These are phyloP conservation scores for Suhomyces kunorum DNA, from an alignment of 1,139 yeast species.

Conservation along the genomic window DNA sequence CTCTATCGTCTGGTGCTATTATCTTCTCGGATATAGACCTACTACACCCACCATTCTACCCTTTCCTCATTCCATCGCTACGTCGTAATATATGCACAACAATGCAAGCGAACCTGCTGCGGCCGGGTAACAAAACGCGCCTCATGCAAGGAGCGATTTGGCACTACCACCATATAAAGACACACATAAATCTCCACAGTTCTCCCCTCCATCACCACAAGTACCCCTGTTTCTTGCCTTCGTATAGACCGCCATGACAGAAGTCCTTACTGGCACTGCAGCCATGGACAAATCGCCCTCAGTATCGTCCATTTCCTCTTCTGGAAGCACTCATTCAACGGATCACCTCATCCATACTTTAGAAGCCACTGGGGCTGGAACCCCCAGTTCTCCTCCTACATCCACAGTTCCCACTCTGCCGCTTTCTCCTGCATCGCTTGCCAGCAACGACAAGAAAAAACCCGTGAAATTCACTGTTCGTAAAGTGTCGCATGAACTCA, in stretches of 20 bases:
- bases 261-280: background rate
- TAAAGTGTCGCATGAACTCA: constrained; percentile 41
- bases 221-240: background rate
- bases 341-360: constrained; percentile 33
- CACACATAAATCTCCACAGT: too few relatives aligned
- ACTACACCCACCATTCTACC: background rate
- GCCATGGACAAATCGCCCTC: constrained; percentile 17
- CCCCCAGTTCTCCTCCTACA: constrained; percentile 7
- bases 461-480: constrained; percentile 47
- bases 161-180: too few relatives aligned
- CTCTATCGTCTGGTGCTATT: too few relatives aligned
- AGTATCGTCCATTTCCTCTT: constrained; percentile 32
- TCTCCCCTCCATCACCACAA: constrained; percentile 1
- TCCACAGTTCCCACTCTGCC: constrained; percentile 2
- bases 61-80: background rate
- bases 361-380: constrained; percentile 1
- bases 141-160: background rate
- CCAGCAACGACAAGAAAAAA: constrained; percentile 19
- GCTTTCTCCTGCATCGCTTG: constrained; percentile 11
- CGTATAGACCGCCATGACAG: background rate
- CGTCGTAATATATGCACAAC: constrained; percentile 4
- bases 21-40: too few relatives aligned
- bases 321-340: constrained; percentile 33
- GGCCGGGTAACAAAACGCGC: constrained; percentile 11
- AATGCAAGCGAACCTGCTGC: constrained; percentile 7